Conservation (phyloP, 306 rosid genomes). For the Hippophae tibetana region DNA sequence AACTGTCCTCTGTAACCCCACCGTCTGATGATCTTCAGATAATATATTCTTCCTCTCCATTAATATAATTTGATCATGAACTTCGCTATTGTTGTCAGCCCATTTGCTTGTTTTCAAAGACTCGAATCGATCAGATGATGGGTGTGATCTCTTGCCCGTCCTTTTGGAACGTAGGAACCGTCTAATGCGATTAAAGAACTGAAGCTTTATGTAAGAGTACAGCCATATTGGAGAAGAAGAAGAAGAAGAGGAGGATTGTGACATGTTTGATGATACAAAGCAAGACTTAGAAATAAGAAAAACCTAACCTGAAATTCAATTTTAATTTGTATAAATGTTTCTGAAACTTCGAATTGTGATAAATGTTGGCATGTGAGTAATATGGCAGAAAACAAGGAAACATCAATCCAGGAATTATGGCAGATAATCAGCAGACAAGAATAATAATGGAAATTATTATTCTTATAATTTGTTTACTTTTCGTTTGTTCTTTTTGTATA, state of each 20-base stretch:
- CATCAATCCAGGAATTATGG: too few relatives aligned
- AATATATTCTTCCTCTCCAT: conserved; percentile 20
- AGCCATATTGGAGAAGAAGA: conserved; percentile 53
- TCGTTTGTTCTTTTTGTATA: too few relatives aligned
- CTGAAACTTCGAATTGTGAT: conserved; percentile 15
- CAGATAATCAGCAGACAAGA: too few relatives aligned
- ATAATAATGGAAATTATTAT: too few relatives aligned
- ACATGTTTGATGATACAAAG: conserved; percentile 39
- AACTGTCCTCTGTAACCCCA: conserved; percentile 58
- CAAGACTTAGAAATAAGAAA: conserved; percentile 8
- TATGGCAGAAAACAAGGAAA: too few relatives aligned
- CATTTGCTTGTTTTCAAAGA: conserved; percentile 7
- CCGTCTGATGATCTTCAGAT: conserved; percentile 22
- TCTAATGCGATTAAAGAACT: conserved; percentile 56
- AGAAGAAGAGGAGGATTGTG: conserved; percentile 32
- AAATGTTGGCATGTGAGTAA: too few relatives aligned
- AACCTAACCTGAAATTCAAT: conserved; percentile 12
- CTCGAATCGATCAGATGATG: conserved; percentile 19
- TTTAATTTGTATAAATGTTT: conserved; percentile 15
- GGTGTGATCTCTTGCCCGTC: conserved; percentile 30
- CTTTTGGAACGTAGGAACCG: conserved; percentile 56
- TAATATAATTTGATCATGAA: conserved; percentile 7
- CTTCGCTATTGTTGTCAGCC: conserved; percentile 11
- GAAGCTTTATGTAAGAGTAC: conserved; percentile 53
- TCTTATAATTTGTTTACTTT: too few relatives aligned